Conservation (phyloP, 208 protist species). For the Herpetomonas tarakana region DNA sequence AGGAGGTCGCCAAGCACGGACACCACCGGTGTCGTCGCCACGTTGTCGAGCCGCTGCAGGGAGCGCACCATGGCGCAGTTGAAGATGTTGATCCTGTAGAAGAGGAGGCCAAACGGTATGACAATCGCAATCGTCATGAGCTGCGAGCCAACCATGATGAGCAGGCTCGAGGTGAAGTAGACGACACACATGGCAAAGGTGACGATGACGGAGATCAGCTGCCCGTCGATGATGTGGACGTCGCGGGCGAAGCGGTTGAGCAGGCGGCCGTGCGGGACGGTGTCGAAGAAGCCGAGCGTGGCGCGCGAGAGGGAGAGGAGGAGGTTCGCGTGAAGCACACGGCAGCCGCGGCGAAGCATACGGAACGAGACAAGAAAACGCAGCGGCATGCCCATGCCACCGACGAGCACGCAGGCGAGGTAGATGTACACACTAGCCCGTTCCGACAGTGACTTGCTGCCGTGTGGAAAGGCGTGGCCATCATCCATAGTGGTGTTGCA, state of each 20-base stretch:
- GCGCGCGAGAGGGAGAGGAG: constrained; percentile 40
- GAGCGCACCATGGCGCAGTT: constrained; percentile 53
- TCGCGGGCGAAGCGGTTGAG: constrained; percentile 95
- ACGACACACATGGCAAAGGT: constrained; percentile 38
- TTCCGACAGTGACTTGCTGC: no score
- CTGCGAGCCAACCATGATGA: constrained; percentile 40
- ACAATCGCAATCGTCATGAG: constrained; percentile 41
- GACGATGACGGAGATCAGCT: constrained; percentile 39
- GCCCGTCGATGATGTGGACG: constrained; percentile 67
- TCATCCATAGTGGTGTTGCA: no score
- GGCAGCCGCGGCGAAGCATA: constrained; percentile 19
- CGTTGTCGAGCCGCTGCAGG: constrained; percentile 68
- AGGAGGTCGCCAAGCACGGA: constrained; percentile 89
- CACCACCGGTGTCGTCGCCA: constrained; percentile 84
- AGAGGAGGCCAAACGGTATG: constrained; percentile 60
- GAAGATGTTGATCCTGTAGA: constrained; percentile 85
- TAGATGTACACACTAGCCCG: constrained; percentile 17
- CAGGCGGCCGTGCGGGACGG: constrained; percentile 89
- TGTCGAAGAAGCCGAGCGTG: constrained; percentile 92
- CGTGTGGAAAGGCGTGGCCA: not conserved
- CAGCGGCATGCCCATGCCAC: constrained; percentile 17
- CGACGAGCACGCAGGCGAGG: constrained; percentile 15
- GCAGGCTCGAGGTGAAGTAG: constrained; percentile 27
- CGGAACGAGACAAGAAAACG: constrained; percentile 25
- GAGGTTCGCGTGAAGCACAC: constrained; percentile 31